A percentile compares a stretch with the other conserved stretches of the same genome.
phyloP scores from a whole-genome alignment of 345 rosid genomes.

The Salix viminalis region DNA sequence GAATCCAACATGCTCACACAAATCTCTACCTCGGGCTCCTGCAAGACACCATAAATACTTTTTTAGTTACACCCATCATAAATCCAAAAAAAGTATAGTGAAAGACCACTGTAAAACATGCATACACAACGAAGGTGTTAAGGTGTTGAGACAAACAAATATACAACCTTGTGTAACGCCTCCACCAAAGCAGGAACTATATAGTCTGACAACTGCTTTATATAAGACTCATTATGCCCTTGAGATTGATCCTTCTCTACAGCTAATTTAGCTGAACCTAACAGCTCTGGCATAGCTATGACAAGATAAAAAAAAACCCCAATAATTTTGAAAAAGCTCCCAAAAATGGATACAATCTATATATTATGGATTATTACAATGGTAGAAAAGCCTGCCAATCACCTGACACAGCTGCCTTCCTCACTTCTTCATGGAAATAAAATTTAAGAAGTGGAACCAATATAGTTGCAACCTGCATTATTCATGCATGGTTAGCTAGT shows the following conservation, averaged over 20 bases:
- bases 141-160: too few relatives aligned
- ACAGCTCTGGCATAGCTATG: conserved; percentile 95
- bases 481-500: background rate
- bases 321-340: background rate
- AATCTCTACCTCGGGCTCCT: conserved; percentile 98
- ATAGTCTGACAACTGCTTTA: conserved; percentile 89
- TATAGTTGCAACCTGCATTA: conserved; percentile 79
- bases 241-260: conserved; percentile 78
- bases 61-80: background rate
- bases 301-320: background rate
- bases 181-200: conserved; percentile 87
- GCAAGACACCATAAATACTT: conserved; percentile 21
- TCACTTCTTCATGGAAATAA: conserved; percentile 97
- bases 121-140: background rate
- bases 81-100: background rate
- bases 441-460: conserved; percentile 92
- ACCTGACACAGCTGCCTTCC: conserved; percentile 99
- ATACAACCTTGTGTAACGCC: conserved; percentile 73
- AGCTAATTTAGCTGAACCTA: conserved; percentile 90
- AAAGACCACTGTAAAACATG: background rate
- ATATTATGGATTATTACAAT: background rate
- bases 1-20: conserved; percentile 94
- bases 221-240: conserved; percentile 80
- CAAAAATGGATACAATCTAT: conserved; percentile 1
- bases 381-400: background rate